These are phyloP conservation scores for Lodderomyces jiufengensis DNA, from an alignment of 1,139 yeast species.

Conservation along the genomic window DNA sequence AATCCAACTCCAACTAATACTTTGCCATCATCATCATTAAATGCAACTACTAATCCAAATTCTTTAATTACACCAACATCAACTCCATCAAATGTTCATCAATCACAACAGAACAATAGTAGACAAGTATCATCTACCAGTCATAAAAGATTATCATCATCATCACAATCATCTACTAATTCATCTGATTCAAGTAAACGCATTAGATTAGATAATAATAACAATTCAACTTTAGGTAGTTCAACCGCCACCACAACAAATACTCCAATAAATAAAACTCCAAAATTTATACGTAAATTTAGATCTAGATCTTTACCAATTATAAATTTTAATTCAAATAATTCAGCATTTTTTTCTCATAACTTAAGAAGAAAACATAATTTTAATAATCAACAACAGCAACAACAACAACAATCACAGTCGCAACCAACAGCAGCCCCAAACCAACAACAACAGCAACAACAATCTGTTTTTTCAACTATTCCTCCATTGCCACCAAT, in stretches of 20 bases:
- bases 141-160: conserved; percentile 16
- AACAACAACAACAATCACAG: background rate
- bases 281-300: conserved; percentile 38
- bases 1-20: background rate
- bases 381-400: conserved; percentile 1
- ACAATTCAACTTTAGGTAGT: conserved; percentile 4
- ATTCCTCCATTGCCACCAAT: conserved; percentile 68
- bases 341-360: conserved; percentile 15
- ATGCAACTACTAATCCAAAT: conserved; percentile 4
- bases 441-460: background rate
- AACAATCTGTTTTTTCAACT: conserved; percentile 11
- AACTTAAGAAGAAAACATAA: conserved; percentile 9
- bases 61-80: conserved; percentile 5
- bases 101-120: background rate
- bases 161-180: background rate
- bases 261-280: conserved; percentile 22
- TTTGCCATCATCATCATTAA: conserved; percentile 7
- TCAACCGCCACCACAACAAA: conserved; percentile 4
- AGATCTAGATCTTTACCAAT: conserved; percentile 44
- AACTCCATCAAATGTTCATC: conserved; percentile 8
- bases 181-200: conserved; percentile 8
- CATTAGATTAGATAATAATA: conserved; percentile 11
- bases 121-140: conserved; percentile 2
- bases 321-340: conserved; percentile 18
- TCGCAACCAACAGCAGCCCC: background rate